Conservation (phyloP, 2,329 filamentous ascomycete species). For the Phialophora tarda region DNA sequence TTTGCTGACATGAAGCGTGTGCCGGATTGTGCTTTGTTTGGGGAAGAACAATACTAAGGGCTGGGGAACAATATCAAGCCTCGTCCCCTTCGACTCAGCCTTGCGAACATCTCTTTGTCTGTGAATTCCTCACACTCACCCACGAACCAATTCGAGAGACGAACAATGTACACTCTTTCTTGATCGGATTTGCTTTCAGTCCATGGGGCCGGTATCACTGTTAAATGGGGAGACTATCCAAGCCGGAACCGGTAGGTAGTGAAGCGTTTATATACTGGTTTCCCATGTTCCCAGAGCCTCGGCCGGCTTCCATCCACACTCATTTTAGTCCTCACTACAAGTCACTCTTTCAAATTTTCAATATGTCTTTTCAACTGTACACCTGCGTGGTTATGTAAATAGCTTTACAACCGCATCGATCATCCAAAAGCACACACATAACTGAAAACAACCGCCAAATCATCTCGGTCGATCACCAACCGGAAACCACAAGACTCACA, state of each 20-base stretch:
- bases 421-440: background rate
- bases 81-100: constrained; percentile 29
- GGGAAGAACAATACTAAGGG: constrained; percentile 36
- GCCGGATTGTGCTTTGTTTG: constrained; percentile 20
- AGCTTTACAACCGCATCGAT: background rate
- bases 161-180: constrained; percentile 1
- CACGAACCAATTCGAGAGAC: background rate
- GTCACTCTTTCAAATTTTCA: constrained; percentile 19
- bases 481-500: background rate
- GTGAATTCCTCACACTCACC: background rate
- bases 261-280: background rate
- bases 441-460: background rate
- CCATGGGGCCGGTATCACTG: background rate
- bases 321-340: constrained; percentile 16
- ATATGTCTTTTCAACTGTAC: constrained; percentile 12
- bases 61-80: constrained; percentile 37
- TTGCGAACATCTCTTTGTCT: constrained; percentile 19
- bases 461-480: background rate
- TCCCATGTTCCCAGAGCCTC: background rate
- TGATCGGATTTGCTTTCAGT: constrained; percentile 3
- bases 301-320: constrained; percentile 8
- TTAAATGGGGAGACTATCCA: background rate
- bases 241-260: background rate
- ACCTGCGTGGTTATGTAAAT: constrained; percentile 14
- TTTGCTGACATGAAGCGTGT: background rate